Base-by-base conservation (phyloP, 2,329 filamentous ascomycete species). In the Colletotrichum neosansevieriae region DNA sequence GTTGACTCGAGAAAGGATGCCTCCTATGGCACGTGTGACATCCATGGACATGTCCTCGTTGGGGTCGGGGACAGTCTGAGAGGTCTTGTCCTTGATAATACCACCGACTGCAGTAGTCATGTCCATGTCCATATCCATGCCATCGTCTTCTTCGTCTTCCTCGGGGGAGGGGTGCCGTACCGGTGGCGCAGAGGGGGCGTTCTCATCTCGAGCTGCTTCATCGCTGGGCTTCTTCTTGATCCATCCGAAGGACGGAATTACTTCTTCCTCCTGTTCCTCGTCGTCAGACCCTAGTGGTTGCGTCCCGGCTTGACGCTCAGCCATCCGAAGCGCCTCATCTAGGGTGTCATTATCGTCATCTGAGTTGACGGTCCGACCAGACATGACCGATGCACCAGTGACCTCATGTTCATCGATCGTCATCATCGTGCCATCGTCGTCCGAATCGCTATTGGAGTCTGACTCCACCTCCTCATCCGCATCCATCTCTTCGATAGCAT, bases 21-120 rank as follows among this genome's bases (percentile, higher is more conserved):
- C 88, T 9, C 95, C 95, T 60, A 97, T 84, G 9, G 89, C 93
- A 62, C 88, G 89, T 2, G 95, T 98, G 7, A 98, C 93, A 73
- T 98, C 95, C 95, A 98, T 98, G 21, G 93, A 96, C 85, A 97
- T 90, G 44, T 94, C 93, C 71, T 89, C 87, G 19, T 87, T 85
- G 24, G 85, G 81, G 15, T 79, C 76, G 12, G 83, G 82, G 24
- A 59, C 45, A 12, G 86, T 83, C 5, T 80, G 76, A 24, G 83
- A 75, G 58, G 83, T 24, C 70, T 76, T 78, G 44, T 50, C 63
- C 19, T 29, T 40, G 11, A 86, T 74, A 49, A 89, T 89, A n/a
- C 85, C 82, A 4, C 88, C 88, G 50, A 88, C 79, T 9, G 84
- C 83, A 49, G 77, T 79, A 2, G 87, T 89, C 73, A 88, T 83